These are phyloP conservation scores for Claviceps cyperi DNA, from an alignment of 2,329 filamentous ascomycete genomes.

Conservation along the genomic window DNA sequence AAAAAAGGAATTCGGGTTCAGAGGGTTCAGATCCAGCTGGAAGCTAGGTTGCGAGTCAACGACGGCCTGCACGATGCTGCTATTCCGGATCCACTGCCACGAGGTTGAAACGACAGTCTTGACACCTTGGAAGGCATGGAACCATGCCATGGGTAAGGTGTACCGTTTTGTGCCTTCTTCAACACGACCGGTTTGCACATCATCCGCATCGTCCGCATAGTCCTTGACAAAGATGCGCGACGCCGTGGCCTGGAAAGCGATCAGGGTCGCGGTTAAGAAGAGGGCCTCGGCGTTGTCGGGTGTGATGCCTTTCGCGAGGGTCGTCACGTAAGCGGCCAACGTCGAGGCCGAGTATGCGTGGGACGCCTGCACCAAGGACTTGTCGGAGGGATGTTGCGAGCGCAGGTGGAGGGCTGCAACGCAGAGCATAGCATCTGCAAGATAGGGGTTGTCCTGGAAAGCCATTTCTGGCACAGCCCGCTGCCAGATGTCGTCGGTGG, in stretches of 20 bases:
- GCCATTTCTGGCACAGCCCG: constrained; percentile 45
- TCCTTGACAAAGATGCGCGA: constrained; percentile 47
- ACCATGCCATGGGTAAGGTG: constrained; percentile 47
- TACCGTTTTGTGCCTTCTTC: constrained; percentile 30
- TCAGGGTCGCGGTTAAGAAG: constrained; percentile 47
- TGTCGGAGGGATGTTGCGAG: constrained; percentile 40
- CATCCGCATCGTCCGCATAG: constrained; percentile 22
- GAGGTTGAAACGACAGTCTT: constrained; percentile 50
- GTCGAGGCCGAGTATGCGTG: constrained; percentile 52
- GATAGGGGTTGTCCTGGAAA: constrained; percentile 41
- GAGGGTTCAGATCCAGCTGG: constrained; percentile 42
- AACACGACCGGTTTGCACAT: constrained; percentile 9
- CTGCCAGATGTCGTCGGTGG: constrained; percentile 43
- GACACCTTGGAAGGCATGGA: constrained; percentile 52
- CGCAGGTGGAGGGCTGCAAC: constrained; percentile 50
- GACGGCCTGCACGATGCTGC: constrained; percentile 41
- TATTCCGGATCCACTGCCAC: constrained; percentile 48
- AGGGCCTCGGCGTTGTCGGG: constrained; percentile 46
- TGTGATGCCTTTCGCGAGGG: constrained; percentile 41
- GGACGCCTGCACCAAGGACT: constrained; percentile 43
- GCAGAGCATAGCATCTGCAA: constrained; percentile 49
- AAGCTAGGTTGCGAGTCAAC: constrained; percentile 50
- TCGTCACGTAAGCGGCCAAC: constrained; percentile 43
- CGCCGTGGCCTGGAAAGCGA: constrained; percentile 53
- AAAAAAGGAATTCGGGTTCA: constrained; percentile 40